Conservation (phyloP, 1,139 yeast genomes). For the Debaryomyces sp. region DNA sequence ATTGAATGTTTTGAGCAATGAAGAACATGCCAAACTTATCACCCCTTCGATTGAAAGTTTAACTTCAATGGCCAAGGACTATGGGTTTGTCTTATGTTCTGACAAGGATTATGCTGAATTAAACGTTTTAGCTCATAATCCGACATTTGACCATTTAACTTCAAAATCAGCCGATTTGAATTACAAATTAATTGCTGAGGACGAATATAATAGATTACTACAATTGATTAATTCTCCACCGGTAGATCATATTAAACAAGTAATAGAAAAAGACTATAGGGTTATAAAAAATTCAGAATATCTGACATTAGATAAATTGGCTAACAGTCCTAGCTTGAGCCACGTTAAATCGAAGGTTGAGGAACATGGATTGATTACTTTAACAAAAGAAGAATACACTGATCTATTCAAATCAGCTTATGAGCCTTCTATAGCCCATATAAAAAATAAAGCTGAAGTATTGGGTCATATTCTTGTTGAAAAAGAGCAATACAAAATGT, state of each 20-base stretch:
- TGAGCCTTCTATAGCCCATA: conserved; percentile 26
- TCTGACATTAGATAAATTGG: conserved; percentile 23
- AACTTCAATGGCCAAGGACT: conserved; percentile 15
- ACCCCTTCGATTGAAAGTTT: conserved; percentile 24
- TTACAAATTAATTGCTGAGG: conserved; percentile 31
- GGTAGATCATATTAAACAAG: conserved; percentile 29
- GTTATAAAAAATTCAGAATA: conserved; percentile 19
- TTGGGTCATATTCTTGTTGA: conserved; percentile 10
- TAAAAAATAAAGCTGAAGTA: conserved; percentile 23
- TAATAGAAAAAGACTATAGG: conserved; percentile 15
- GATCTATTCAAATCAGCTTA: conserved; percentile 36
- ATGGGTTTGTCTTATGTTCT: conserved; percentile 11
- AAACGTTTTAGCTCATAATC: conserved; percentile 18
- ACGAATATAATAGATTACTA: conserved; percentile 32
- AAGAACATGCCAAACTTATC: conserved; percentile 15
- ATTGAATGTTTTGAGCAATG: conserved; percentile 18
- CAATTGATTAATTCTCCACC: conserved; percentile 24
- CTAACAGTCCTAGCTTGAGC: conserved; percentile 33
- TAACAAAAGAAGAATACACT: conserved; percentile 39
- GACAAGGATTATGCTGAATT: conserved; percentile 17
- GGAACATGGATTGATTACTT: conserved; percentile 35
- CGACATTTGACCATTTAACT: conserved; percentile 17
- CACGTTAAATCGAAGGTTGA: conserved; percentile 42
- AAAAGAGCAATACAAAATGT: background rate
- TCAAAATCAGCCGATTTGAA: conserved; percentile 31